Conservation (phyloP, 305 asterid species). For the Fraxinus floribunda region DNA sequence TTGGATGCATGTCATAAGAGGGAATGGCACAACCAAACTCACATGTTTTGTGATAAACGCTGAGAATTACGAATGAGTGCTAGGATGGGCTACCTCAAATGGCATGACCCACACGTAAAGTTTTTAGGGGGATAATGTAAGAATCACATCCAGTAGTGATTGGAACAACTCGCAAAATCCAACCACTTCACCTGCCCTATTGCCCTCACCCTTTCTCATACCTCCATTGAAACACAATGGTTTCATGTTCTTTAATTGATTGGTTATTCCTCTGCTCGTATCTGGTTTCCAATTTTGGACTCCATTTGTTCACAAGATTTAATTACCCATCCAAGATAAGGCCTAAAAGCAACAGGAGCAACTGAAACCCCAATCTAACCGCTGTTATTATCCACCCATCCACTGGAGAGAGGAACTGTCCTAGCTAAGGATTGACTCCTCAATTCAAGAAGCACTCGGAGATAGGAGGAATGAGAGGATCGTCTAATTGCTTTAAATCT, state of each 20-base stretch:
- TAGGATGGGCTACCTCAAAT: background rate
- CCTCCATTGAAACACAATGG: background rate
- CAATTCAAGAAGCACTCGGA: background rate
- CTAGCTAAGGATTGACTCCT: background rate
- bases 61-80: background rate
- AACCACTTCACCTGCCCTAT: slow-evolving; percentile 1
- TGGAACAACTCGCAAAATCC: slow-evolving; percentile 10
- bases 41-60: background rate
- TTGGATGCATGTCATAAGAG: background rate
- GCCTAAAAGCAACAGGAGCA: background rate
- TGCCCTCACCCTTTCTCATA: background rate
- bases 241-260: background rate
- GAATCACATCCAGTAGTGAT: background rate
- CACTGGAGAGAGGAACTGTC: background rate
- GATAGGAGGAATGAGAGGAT: background rate
- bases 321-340: background rate
- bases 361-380: background rate
- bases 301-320: background rate
- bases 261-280: background rate
- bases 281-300: background rate
- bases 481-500: background rate
- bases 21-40: background rate
- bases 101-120: background rate
- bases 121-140: background rate
- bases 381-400: background rate